Base-by-base conservation (phyloP, 495 filamentous ascomycete species). In the Penicillium turbatum region DNA sequence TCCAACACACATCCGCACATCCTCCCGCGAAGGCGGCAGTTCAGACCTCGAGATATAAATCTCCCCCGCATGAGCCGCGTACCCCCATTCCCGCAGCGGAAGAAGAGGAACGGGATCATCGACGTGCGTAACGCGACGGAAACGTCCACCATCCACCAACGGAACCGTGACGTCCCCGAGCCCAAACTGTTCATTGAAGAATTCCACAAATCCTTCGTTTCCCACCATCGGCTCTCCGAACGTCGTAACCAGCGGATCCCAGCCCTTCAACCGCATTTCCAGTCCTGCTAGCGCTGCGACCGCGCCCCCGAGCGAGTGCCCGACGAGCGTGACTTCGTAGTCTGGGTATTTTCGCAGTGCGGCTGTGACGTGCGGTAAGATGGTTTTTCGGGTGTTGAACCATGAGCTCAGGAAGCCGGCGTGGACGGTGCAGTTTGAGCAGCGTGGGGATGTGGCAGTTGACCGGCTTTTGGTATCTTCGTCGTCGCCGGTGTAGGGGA, bases 151-250 rank as follows among this genome's bases (percentile, higher is more conserved):
- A n/a, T 70, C 47, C 6, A 48, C 11, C 16, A 39, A 17, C 41
- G 36, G 47, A 17, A 46, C 55, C 50, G 36, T 61, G 53, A 26
- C 52, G 34, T 27, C 46, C 59, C 39, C 32, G 34, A 87, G 70
- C 3, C 73, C 66, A 67, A 96, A 97, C 6, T 77, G 73, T 0
- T 67, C 57, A 58, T 93, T 81, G 4, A 95, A 65, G 55, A 85
- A 97, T 5, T 72, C 57, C 10, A 75, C 84, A 53, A 97, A 79
- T 6, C 66, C 84, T 24, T 71, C 62, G 68, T 97, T 98, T 2
- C 93, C 93, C 12, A 95, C 67, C 41, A 84, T 81, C 16, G 93
- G 93, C 66, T 97, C 90, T 13, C 93, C 93, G 65, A 96, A 97
- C 2, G 93, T 97, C 12, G 92, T 96, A 0, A 96, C 85, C 21